Evolutionary conservation across 2,329 filamentous ascomycete species (phyloP).

Genomic region (Pyrenophora graminea): DNA sequence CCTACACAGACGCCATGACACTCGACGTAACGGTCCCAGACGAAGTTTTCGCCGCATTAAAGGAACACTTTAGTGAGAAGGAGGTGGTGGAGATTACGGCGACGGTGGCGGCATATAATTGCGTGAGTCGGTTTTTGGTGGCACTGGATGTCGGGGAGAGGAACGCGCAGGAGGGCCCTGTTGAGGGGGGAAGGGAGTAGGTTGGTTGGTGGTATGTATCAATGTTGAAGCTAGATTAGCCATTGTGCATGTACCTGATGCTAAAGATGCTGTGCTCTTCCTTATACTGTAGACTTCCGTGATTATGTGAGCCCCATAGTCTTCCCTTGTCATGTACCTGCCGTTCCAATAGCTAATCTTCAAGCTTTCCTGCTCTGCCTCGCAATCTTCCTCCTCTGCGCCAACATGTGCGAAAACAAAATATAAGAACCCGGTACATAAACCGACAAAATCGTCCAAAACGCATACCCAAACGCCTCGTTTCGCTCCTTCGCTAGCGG

Average conservation of each 20-base stretch:
- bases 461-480: slow-evolving; percentile 60
- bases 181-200: slow-evolving; percentile 9
- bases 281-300: no score
- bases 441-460: slow-evolving; percentile 69
- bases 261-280: no score
- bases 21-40: slow-evolving; percentile 70
- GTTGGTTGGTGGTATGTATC: no score
- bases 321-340: background rate
- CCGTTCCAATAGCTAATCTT: background rate
- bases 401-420: slow-evolving; percentile 93
- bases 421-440: slow-evolving; percentile 85
- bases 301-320: no score
- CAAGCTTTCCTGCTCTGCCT: background rate
- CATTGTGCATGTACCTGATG: no score
- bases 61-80: slow-evolving; percentile 65
- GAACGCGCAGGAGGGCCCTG: slow-evolving; percentile 35
- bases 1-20: slow-evolving; percentile 85
- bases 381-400: slow-evolving; percentile 76
- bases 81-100: slow-evolving; percentile 82
- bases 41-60: slow-evolving; percentile 67
- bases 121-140: slow-evolving; percentile 81
- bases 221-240: no score
- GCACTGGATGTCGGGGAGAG: slow-evolving; percentile 69
- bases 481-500: slow-evolving; percentile 60
- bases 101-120: slow-evolving; percentile 81